Conservation (phyloP, 2,329 filamentous ascomycete species). For the Aurifilum marmelostoma region DNA sequence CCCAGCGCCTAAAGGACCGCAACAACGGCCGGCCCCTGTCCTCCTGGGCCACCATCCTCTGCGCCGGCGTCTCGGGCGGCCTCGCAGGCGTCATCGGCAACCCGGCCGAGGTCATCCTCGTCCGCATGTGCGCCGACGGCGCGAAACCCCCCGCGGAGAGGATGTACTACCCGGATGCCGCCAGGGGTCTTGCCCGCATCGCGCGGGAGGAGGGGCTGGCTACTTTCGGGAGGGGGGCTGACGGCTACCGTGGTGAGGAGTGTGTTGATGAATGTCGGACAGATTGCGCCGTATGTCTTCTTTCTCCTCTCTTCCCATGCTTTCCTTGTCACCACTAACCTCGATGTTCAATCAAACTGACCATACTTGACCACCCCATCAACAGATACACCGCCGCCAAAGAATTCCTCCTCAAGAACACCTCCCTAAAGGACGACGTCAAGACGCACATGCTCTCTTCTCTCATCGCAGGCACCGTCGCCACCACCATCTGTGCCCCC, state of each 20-base stretch:
- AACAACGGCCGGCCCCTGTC: constrained; percentile 38
- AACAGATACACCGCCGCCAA: constrained; percentile 41
- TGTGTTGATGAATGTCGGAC: constrained; percentile 50
- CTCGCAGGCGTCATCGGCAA: constrained; percentile 50
- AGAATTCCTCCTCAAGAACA: constrained; percentile 36
- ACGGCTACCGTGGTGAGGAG: constrained; percentile 46
- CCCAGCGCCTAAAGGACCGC: constrained; percentile 34
- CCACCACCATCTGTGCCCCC: constrained; percentile 49
- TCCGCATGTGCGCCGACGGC: constrained; percentile 51
- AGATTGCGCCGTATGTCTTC: constrained; percentile 45
- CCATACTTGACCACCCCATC: neutral
- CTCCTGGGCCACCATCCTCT: constrained; percentile 40
- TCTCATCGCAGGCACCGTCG: constrained; percentile 48
- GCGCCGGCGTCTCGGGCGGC: constrained; percentile 46
- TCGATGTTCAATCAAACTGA: no score
- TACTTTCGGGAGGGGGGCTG: constrained; percentile 44
- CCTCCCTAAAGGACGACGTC: constrained; percentile 42
- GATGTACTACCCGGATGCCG: constrained; percentile 45
- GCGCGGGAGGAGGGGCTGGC: constrained; percentile 44
- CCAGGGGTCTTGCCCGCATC: constrained; percentile 40
- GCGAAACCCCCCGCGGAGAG: constrained; percentile 42
- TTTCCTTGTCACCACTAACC: neutral
- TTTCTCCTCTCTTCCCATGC: neutral
- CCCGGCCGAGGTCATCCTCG: constrained; percentile 47
- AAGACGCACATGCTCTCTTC: constrained; percentile 45